These are phyloP conservation scores for Rosa multiflora DNA, from an alignment of 306 rosid species.

Conservation along the genomic window DNA sequence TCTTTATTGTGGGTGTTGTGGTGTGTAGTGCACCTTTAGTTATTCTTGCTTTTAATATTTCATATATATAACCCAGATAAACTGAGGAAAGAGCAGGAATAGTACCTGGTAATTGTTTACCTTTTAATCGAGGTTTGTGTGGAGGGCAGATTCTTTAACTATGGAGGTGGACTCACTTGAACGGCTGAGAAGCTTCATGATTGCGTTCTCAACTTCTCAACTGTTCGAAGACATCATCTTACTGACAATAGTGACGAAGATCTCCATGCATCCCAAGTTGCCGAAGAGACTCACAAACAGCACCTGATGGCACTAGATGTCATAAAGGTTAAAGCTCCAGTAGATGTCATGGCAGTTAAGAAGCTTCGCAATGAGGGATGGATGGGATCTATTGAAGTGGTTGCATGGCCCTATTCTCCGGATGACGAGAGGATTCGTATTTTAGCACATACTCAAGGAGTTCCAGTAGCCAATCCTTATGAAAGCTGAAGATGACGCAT, in stretches of 20 bases:
- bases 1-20: too few species aligned
- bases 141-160: background rate
- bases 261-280: background rate
- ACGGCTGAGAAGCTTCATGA: background rate
- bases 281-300: background rate
- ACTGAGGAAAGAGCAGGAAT: too few species aligned
- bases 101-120: too few species aligned
- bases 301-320: background rate
- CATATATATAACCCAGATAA: too few species aligned
- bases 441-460: background rate
- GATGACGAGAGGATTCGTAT: background rate
- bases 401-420: background rate
- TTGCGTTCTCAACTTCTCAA: background rate
- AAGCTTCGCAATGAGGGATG: background rate
- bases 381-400: background rate
- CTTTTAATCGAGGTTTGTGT: background rate
- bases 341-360: background rate
- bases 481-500: background rate
- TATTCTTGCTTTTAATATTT: too few species aligned
- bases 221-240: background rate
- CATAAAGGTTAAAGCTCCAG: background rate
- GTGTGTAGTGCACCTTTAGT: too few species aligned
- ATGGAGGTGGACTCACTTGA: background rate
- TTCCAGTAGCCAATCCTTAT: background rate
- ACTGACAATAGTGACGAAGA: background rate